Percentiles rank a stretch among this genome's conserved stretches.
phyloP scores from a whole-genome alignment of 768 basidiomycete genomes.

The Sutorius australiensis region DNA sequence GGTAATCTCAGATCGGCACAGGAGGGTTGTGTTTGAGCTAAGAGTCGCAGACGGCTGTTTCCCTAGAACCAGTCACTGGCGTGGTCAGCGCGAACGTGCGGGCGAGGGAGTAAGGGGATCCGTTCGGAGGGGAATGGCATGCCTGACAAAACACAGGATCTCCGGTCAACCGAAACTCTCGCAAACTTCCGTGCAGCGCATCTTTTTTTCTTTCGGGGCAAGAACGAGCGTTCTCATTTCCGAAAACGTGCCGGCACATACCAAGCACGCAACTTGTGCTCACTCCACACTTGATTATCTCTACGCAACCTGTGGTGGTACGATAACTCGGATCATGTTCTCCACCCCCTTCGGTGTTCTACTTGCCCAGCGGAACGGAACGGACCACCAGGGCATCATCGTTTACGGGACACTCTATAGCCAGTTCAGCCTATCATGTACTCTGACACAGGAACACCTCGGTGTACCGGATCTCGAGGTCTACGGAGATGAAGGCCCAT shows the following conservation, averaged over 20 bases:
- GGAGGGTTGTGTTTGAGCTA: not conserved
- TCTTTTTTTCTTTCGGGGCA: constrained; percentile 1
- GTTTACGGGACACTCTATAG: constrained; percentile 17
- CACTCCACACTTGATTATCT: constrained; percentile 14
- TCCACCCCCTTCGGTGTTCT: not conserved
- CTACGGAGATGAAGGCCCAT: constrained; percentile 26
- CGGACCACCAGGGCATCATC: constrained; percentile 5
- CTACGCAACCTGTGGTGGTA: constrained; percentile 6
- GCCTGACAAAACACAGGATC: constrained; percentile 5
- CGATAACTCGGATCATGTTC: constrained; percentile 11
- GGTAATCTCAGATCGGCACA: constrained; percentile 20
- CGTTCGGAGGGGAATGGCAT: constrained; percentile 2
- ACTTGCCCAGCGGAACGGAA: constrained; percentile 10
- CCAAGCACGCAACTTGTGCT: not conserved
- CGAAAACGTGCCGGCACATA: constrained; percentile 7
- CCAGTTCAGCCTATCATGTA: constrained; percentile 19
- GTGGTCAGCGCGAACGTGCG: not conserved
- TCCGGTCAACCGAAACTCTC: constrained; percentile 7
- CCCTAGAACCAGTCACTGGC: not conserved
- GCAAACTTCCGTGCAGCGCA: constrained; percentile 8
- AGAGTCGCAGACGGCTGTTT: not conserved
- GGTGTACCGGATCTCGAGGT: constrained; percentile 24
- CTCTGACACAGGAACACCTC: constrained; percentile 27
- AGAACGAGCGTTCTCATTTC: constrained; percentile 15
- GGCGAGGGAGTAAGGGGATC: not conserved